These are phyloP conservation scores for Ceratocystis harringtonii DNA, from an alignment of 2,329 filamentous ascomycete species.

Conservation along the genomic window DNA sequence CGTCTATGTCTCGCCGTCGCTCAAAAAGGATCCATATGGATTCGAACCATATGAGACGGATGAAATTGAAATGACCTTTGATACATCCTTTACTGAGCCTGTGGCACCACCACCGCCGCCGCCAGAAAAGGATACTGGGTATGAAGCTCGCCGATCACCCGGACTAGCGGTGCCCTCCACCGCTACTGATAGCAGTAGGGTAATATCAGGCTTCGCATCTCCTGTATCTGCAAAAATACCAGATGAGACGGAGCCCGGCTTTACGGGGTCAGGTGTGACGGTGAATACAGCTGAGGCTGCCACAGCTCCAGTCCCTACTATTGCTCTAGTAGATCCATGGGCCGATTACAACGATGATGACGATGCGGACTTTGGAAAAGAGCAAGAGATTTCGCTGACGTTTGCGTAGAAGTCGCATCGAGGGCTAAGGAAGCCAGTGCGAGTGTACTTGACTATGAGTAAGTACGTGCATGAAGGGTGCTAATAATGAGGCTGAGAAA, in stretches of 20 bases:
- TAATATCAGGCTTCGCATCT: not conserved
- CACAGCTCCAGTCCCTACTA: slow-evolving; percentile 37
- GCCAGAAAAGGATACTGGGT: slow-evolving; percentile 24
- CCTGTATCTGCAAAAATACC: not conserved
- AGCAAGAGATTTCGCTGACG: slow-evolving; percentile 66
- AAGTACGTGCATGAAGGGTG: slow-evolving; percentile 1
- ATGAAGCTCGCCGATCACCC: slow-evolving; percentile 13
- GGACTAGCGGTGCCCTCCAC: slow-evolving; percentile 21
- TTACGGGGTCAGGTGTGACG: not conserved
- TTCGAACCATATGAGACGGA: slow-evolving; percentile 26
- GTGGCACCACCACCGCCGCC: slow-evolving; percentile 21
- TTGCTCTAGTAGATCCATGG: slow-evolving; percentile 50
- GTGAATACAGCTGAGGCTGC: slow-evolving; percentile 23
- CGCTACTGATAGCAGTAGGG: not conserved
- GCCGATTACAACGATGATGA: slow-evolving; percentile 47
- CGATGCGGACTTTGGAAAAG: slow-evolving; percentile 44
- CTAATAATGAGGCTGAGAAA: not conserved
- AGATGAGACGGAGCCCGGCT: not conserved
- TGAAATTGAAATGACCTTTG: slow-evolving; percentile 57
- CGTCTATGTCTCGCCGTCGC: slow-evolving; percentile 4
- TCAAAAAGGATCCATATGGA: slow-evolving; percentile 11
- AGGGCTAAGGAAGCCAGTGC: not conserved
- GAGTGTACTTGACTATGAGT: not conserved
- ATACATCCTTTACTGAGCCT: slow-evolving; percentile 41
- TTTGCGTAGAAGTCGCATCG: slow-evolving; percentile 43